Evolutionary conservation across 306 rosid genomes (phyloP).

Genomic region (Castanopsis chinensis): DNA sequence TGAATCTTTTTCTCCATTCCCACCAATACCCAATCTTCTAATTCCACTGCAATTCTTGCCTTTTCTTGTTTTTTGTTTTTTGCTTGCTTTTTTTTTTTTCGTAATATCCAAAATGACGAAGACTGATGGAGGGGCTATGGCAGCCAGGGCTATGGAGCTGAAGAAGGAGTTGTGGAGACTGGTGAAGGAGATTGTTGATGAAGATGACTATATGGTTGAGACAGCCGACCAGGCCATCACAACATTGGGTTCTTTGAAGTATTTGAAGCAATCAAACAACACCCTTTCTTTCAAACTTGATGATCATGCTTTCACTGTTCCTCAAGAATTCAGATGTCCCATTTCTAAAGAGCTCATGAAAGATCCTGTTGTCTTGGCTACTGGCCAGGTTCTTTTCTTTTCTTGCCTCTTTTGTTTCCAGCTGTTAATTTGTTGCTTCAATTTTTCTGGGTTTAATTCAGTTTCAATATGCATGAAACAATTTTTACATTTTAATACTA

Average conservation of each 20-base stretch:
- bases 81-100: background rate
- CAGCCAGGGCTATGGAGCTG: conserved; percentile 28
- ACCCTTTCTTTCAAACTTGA: conserved; percentile 27
- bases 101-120: conserved; percentile 31
- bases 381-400: conserved; percentile 57
- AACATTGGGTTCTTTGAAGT: conserved; percentile 44
- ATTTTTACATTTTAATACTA: background rate
- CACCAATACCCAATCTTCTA: too few species aligned
- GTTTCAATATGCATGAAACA: conserved; percentile 4
- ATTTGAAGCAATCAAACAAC: conserved; percentile 15
- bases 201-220: conserved; percentile 33
- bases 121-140: conserved; percentile 2
- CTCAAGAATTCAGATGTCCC: conserved; percentile 67
- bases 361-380: conserved; percentile 74
- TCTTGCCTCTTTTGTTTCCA: background rate
- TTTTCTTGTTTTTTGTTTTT: background rate
- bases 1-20: too few species aligned
- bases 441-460: background rate
- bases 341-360: conserved; percentile 68
- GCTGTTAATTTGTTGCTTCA: background rate
- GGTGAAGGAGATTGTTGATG: conserved; percentile 45
- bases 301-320: conserved; percentile 22
- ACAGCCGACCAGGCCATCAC: conserved; percentile 51
- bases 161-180: conserved; percentile 46
- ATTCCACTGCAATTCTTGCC: background rate